Percentiles rank a stretch among this genome's conserved stretches.
These are phyloP conservation scores for Cladosporium sp. DNA, from an alignment of 2,329 filamentous ascomycete genomes.

Conservation along the genomic window DNA sequence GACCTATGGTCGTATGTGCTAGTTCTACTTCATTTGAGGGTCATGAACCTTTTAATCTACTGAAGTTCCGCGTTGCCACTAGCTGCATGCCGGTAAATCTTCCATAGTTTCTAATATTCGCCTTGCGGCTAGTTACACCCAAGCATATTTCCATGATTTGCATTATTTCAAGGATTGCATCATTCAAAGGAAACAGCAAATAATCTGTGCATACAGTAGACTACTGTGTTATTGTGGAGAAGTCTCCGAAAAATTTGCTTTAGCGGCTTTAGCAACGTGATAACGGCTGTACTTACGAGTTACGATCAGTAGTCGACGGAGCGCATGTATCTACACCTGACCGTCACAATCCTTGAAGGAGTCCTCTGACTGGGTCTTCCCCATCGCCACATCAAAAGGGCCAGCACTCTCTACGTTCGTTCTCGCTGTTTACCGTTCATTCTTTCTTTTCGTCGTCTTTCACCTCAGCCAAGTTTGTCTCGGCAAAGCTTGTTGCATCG, in stretches of 20 bases:
- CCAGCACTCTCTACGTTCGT: not conserved
- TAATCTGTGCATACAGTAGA: not conserved
- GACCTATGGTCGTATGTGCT: no score
- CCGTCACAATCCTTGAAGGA: not conserved
- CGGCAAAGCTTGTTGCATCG: not conserved
- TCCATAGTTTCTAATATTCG: not conserved
- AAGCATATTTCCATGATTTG: no score
- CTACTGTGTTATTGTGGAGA: not conserved
- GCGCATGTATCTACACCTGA: not conserved
- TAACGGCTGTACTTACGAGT: not conserved
- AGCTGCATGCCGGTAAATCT: not conserved
- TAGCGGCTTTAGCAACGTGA: not conserved
- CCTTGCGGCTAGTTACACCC: not conserved
- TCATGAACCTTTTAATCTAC: no score
- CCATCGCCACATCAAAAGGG: no score
- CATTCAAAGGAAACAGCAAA: not conserved
- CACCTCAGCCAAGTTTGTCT: not conserved
- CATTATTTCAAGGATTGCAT: no score
- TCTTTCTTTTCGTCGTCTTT: not conserved
- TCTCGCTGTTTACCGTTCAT: not conserved
- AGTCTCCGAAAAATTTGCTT: slow-evolving; percentile 8
- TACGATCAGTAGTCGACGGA: not conserved
- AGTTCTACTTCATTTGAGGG: no score
- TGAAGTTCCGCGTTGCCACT: no score
- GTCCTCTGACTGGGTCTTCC: not conserved